phyloP scores from a whole-genome alignment of 768 basidiomycete genomes.

The Exidia glandulosa region DNA sequence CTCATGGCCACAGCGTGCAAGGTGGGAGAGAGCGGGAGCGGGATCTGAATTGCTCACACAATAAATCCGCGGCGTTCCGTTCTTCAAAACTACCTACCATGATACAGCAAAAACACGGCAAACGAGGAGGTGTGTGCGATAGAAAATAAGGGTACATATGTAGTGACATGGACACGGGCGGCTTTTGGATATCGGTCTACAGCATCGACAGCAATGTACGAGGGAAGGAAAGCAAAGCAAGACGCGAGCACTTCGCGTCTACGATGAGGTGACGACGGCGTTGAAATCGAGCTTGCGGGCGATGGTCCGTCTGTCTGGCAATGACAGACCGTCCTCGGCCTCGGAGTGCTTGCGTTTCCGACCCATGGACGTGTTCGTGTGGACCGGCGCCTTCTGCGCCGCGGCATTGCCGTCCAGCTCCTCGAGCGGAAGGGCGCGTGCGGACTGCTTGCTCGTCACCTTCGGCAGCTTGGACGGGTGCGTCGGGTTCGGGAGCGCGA shows the following conservation, averaged over 20 bases:
- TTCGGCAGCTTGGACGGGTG: conserved; percentile 86
- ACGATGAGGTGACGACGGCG: neutral
- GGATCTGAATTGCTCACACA: too few species aligned
- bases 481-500: conserved; percentile 73
- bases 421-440: conserved; percentile 49
- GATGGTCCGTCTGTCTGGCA: conserved; percentile 40
- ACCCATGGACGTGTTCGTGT: conserved; percentile 31
- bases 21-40: too few species aligned
- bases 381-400: conserved; percentile 30
- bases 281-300: conserved; percentile 62
- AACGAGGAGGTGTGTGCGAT: too few species aligned
- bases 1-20: too few species aligned
- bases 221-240: too few species aligned
- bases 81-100: too few species aligned
- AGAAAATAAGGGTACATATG: too few species aligned
- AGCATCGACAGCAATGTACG: too few species aligned
- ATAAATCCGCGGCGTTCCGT: too few species aligned
- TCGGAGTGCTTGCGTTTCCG: conserved; percentile 42
- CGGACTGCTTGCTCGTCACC: conserved; percentile 31
- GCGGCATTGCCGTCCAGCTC: conserved; percentile 71
- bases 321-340: conserved; percentile 57
- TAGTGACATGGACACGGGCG: too few species aligned
- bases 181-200: too few species aligned
- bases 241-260: neutral
- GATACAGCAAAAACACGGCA: too few species aligned